These are phyloP conservation scores for bread wheat (Triticum aestivum) DNA, from an alignment of 176 grass and related monocot genomes.

Conservation along the genomic window DNA sequence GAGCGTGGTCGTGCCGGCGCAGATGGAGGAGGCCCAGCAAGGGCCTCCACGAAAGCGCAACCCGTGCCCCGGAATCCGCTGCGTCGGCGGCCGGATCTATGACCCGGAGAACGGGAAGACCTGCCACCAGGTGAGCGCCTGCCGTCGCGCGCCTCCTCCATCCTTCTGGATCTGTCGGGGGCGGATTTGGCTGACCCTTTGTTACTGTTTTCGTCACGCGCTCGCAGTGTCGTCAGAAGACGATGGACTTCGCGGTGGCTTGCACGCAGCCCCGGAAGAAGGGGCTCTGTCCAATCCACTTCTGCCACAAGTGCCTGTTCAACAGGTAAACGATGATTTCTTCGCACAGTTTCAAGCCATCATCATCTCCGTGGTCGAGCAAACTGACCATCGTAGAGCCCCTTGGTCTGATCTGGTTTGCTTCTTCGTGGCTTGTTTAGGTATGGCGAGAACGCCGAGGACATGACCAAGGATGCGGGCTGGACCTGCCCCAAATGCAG, in stretches of 20 bases:
- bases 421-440: constrained; percentile 31
- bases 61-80: constrained; percentile 44
- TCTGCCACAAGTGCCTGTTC: constrained; percentile 75
- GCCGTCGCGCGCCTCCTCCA: not conserved
- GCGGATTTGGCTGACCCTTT: not conserved
- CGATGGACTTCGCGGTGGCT: constrained; percentile 61
- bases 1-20: not conserved
- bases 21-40: not conserved
- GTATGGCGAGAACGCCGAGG: constrained; percentile 77
- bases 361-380: not conserved
- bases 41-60: constrained; percentile 41
- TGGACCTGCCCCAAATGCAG: constrained; percentile 96
- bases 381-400: not conserved
- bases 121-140: constrained; percentile 77
- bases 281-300: constrained; percentile 70
- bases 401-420: not conserved
- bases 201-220: not conserved
- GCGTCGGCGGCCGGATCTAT: constrained; percentile 60
- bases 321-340: constrained; percentile 53
- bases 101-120: constrained; percentile 76
- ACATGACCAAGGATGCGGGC: constrained; percentile 27
- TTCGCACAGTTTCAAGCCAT: not conserved
- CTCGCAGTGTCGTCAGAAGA: constrained; percentile 87
- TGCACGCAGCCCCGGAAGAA: constrained; percentile 63
- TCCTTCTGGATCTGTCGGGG: not conserved